Conservation (phyloP, 2,329 filamentous ascomycete genomes). For the Penicillium frequentans region DNA sequence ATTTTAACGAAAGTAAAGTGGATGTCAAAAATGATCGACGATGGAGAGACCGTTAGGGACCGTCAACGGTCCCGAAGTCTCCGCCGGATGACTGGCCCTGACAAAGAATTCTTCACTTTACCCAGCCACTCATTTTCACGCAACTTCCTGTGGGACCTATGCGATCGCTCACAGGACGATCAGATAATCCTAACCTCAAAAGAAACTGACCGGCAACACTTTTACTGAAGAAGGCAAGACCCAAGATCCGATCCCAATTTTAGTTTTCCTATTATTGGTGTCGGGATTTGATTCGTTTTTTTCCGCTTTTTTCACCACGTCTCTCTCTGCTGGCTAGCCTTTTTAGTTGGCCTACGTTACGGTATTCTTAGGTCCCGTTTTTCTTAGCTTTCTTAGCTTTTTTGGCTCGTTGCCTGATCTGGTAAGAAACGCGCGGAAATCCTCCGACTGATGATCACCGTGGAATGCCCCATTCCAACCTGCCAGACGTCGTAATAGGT, state of each 20-base stretch:
- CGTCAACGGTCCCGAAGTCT: slow-evolving; percentile 13
- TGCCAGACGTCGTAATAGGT: slow-evolving; percentile 7
- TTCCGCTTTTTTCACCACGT: not conserved
- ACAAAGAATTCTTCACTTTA: slow-evolving; percentile 5
- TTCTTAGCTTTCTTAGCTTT: not conserved
- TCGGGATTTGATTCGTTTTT: not conserved
- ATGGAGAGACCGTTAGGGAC: slow-evolving; percentile 21
- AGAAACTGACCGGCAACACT: slow-evolving; percentile 23
- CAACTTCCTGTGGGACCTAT: slow-evolving; percentile 9
- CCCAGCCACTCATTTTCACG: not conserved
- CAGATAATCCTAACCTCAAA: slow-evolving; percentile 26
- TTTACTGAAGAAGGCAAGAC: slow-evolving; percentile 28
- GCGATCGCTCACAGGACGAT: slow-evolving; percentile 28
- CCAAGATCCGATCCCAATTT: slow-evolving; percentile 30
- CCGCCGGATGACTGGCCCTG: slow-evolving; percentile 15
- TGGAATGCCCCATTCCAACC: slow-evolving; percentile 17
- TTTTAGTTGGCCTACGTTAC: not conserved
- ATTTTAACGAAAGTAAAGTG: not conserved
- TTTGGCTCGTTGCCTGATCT: not conserved
- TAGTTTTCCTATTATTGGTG: slow-evolving; percentile 1
- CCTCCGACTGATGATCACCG: slow-evolving; percentile 9
- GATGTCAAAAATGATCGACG: slow-evolving; percentile 16
- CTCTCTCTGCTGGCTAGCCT: not conserved
- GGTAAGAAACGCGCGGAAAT: slow-evolving; percentile 9
- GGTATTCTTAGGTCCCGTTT: not conserved